phyloP scores from a whole-genome alignment of 495 filamentous ascomycete species.

The Clohesyomyces aquaticus region DNA sequence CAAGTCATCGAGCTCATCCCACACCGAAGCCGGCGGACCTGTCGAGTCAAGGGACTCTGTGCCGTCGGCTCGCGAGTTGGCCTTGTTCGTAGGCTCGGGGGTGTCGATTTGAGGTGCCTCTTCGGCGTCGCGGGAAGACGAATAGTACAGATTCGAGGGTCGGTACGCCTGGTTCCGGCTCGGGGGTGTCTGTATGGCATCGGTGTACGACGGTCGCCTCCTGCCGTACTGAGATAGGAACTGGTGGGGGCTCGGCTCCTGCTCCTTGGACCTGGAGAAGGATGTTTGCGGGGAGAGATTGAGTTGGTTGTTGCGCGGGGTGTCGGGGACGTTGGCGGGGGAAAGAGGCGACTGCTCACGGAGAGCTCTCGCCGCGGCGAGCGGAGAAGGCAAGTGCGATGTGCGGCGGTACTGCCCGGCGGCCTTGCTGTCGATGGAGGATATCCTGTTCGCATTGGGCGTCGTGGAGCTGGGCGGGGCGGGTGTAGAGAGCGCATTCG shows the following conservation, averaged over 20 bases:
- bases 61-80: constrained; percentile 51
- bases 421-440: constrained; percentile 29
- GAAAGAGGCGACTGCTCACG: constrained; percentile 37
- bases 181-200: constrained; percentile 32
- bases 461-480: constrained; percentile 18
- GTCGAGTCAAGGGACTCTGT: constrained; percentile 88
- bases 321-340: constrained; percentile 27
- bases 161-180: constrained; percentile 32
- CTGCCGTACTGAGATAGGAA: constrained; percentile 50
- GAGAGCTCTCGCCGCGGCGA: constrained; percentile 2
- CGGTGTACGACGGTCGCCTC: constrained; percentile 51
- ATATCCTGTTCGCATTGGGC: constrained; percentile 24
- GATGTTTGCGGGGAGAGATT: constrained; percentile 33
- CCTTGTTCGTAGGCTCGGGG: constrained; percentile 29
- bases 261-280: constrained; percentile 24
- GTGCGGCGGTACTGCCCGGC: constrained; percentile 13
- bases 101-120: constrained; percentile 29
- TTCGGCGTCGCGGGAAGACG: constrained; percentile 33
- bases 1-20: constrained; percentile 96
- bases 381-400: constrained; percentile 28
- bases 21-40: constrained; percentile 82
- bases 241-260: constrained; percentile 51
- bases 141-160: constrained; percentile 40
- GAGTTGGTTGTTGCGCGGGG: constrained; percentile 24
- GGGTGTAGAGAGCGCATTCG: constrained; percentile 29